Base-by-base conservation (phyloP, 352 stramenopile species). In the Phytophthora meadii region DNA sequence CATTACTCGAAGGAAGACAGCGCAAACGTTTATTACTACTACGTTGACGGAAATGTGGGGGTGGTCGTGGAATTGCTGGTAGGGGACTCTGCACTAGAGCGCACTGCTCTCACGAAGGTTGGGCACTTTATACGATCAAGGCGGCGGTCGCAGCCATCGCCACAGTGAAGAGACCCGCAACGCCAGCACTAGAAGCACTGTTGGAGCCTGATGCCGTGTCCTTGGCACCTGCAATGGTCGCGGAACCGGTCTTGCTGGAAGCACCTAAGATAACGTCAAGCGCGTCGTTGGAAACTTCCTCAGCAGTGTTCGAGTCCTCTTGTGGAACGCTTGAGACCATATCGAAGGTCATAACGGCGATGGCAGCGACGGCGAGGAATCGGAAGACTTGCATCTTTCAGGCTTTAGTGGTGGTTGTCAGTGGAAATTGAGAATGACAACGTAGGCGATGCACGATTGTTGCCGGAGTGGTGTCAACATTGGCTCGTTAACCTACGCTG, bases 211-310 rank as follows among this genome's bases (percentile, higher is more conserved):
- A 42, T 0, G 55, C 42, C 0, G 55, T 58, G 24, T 28, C 55
- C 5, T 22, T 39, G 4, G 30, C 28, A 5, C 62, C 63, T 3
- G 55, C 49, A 27, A 57, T 12, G 15, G 46, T 22, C 22, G 22
- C 42, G n/a, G 55, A 66, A 2, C 50, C 50, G 8, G 47, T 19
- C 4, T 12, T 56, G 40, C 53, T 68, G 46, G 52, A 56, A 8
- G 65, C 53, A 15, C 58, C 65, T 34, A 73, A 52, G 53, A 73
- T 73, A 19, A 73, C 65, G 28, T 73, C 65, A 3, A 59, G 51
- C 7, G 52, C 49, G 41, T 69, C 53, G 15, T 65, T 28, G 2
- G 63, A 54, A 39, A 57, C 34, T 14, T 55, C 32, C 9, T 59
- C 49, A 10, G 42, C 39, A 14, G 63, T 71, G 25, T 34, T 54